phyloP scores from a whole-genome alignment of 495 filamentous ascomycete genomes.

The Xylaria acuta region DNA sequence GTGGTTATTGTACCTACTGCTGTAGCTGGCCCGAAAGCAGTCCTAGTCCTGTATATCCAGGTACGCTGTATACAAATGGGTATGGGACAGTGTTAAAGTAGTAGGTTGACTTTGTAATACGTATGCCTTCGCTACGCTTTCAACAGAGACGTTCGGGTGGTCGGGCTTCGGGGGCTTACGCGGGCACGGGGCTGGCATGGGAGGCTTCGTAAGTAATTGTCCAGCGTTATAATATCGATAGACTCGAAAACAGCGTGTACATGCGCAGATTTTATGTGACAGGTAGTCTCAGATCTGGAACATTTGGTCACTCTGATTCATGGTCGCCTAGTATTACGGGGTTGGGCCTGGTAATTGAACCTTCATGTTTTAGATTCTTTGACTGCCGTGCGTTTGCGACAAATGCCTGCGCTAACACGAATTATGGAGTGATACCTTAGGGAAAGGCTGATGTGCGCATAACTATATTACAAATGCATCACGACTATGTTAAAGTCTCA shows the following conservation, averaged over 20 bases:
- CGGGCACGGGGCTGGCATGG: no score
- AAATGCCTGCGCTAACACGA: neutral
- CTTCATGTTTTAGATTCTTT: neutral
- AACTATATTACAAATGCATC: neutral
- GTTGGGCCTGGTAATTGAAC: neutral
- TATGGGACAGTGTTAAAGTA: neutral
- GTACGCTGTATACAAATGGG: no score
- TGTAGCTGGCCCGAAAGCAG: neutral
- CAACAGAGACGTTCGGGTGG: no score
- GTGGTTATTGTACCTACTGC: neutral
- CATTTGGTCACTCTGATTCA: neutral
- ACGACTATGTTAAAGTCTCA: neutral
- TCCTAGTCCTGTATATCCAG: neutral
- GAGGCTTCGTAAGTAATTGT: no score
- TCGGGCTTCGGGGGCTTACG: no score
- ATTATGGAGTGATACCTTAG: neutral
- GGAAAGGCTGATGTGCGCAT: neutral
- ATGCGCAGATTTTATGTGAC: no score
- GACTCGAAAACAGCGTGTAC: no score
- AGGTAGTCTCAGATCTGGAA: neutral
- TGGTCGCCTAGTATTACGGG: no score
- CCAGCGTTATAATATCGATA: no score
- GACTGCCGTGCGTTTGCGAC: neutral
- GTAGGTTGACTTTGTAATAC: neutral
- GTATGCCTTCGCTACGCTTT: no score